These are phyloP conservation scores for Samsoniella hepiali DNA, from an alignment of 2,329 filamentous ascomycete genomes.

Conservation along the genomic window DNA sequence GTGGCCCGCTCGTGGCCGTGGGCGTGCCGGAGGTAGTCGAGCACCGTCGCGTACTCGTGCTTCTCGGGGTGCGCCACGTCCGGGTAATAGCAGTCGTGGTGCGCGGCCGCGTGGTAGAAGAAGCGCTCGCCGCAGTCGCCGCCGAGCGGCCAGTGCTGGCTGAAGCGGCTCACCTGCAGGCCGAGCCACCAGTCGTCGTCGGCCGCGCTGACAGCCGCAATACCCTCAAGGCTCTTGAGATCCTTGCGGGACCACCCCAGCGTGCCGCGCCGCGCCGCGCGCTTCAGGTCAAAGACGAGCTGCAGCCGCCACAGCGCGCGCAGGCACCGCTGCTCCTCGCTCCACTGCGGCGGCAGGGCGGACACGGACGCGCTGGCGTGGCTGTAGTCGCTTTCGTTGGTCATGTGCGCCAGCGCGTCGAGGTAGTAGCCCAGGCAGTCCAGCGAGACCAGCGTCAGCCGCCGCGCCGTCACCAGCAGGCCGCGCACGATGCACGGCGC, in stretches of 20 bases:
- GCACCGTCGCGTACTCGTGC: constrained; percentile 12
- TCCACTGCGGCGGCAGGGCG: constrained; percentile 1
- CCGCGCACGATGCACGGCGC: not conserved
- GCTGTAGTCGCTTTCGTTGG: not conserved
- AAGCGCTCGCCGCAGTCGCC: constrained; percentile 11
- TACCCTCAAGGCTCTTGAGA: constrained; percentile 3
- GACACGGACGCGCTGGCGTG: not conserved
- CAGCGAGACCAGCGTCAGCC: not conserved
- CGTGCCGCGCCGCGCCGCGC: constrained; percentile 8
- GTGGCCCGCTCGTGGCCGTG: constrained; percentile 3
- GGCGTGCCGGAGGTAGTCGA: not conserved
- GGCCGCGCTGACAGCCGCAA: constrained; percentile 4
- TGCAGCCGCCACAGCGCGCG: constrained; percentile 12
- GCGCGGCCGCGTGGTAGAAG: constrained; percentile 15
- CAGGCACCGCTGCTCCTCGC: constrained; percentile 14
- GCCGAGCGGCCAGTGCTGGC: constrained; percentile 16
- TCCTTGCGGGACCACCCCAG: constrained; percentile 5
- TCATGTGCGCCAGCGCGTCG: not conserved
- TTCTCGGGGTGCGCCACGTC: constrained; percentile 14
- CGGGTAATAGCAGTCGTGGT: constrained; percentile 17
- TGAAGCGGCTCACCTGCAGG: constrained; percentile 16
- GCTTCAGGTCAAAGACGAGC: constrained; percentile 10
- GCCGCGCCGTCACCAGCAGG: constrained; percentile 11
- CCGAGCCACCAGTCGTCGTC: constrained; percentile 17
- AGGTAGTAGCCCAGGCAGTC: constrained; percentile 5